phyloP scores from a whole-genome alignment of 1,284 basidiomycete species.

The Tylopilus orsonianus region DNA sequence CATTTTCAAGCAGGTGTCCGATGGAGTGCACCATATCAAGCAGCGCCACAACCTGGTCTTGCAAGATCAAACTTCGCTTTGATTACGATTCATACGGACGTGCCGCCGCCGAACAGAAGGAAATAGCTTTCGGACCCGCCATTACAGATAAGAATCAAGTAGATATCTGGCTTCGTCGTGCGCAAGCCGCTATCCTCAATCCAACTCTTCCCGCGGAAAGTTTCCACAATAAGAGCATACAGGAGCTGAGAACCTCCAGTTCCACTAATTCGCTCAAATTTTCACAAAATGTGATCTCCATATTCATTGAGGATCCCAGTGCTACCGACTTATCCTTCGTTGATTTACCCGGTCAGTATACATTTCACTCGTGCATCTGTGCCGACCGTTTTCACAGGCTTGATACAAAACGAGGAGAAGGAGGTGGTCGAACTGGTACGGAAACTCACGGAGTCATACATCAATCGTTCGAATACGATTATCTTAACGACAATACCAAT shows the following conservation, averaged over 20 bases:
- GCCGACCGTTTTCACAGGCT: constrained; percentile 35
- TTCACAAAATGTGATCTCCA: constrained; percentile 54
- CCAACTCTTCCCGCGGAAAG: constrained; percentile 33
- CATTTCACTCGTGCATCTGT: not conserved
- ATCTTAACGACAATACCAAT: constrained; percentile 64
- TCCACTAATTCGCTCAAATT: constrained; percentile 39
- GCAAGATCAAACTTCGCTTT: constrained; percentile 47
- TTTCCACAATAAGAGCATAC: constrained; percentile 37
- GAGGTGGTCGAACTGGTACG: constrained; percentile 46
- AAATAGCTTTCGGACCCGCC: constrained; percentile 36
- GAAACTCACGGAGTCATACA: constrained; percentile 46
- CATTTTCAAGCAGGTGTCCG: constrained; percentile 44
- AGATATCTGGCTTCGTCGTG: constrained; percentile 54
- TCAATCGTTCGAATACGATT: constrained; percentile 46
- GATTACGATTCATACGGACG: constrained; percentile 37
- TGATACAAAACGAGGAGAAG: constrained; percentile 53
- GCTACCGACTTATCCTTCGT: constrained; percentile 49
- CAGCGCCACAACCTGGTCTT: constrained; percentile 45
- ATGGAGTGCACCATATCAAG: constrained; percentile 55
- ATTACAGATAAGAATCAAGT: constrained; percentile 43
- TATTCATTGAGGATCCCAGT: constrained; percentile 46
- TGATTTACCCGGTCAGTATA: constrained; percentile 47
- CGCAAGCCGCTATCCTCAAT: constrained; percentile 59
- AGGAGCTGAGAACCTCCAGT: constrained; percentile 31
- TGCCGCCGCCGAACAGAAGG: constrained; percentile 15